Conservation (phyloP, 106 monocot species). For the Gastrodia elata region DNA sequence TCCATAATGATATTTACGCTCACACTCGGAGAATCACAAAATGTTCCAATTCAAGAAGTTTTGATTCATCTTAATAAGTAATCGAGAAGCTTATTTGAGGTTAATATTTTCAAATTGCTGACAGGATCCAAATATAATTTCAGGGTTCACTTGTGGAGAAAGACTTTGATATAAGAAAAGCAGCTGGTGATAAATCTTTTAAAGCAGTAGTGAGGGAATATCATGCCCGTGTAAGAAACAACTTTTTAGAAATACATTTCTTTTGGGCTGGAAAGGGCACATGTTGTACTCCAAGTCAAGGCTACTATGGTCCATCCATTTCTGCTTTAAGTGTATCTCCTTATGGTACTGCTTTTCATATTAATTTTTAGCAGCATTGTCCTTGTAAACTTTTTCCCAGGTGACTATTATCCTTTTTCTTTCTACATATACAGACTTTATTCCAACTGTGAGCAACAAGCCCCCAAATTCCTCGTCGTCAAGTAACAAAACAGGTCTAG, state of each 20-base stretch:
- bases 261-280: slow-evolving; percentile 88
- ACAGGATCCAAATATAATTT: slow-evolving; percentile 1
- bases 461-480: slow-evolving; percentile 22
- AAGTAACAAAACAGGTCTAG: slow-evolving; percentile 32
- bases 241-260: slow-evolving; percentile 76
- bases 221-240: slow-evolving; percentile 38
- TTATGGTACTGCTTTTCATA: slow-evolving; percentile 27
- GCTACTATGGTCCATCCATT: slow-evolving; percentile 57
- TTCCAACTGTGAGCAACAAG: slow-evolving; percentile 39
- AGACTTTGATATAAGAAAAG: slow-evolving; percentile 69
- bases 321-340: slow-evolving; percentile 60
- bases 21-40: too few species aligned
- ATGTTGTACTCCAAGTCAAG: slow-evolving; percentile 49
- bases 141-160: slow-evolving; percentile 45
- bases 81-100: too few species aligned
- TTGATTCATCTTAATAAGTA: too few species aligned
- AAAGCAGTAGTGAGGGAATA: slow-evolving; percentile 31
- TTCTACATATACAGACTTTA: slow-evolving; percentile 32
- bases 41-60: too few species aligned
- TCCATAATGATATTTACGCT: too few species aligned
- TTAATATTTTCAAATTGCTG: not conserved
- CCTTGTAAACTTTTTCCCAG: not conserved
- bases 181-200: slow-evolving; percentile 31
- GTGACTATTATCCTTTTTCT: not conserved
- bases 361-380: not conserved